phyloP scores from a whole-genome alignment of 2,329 filamentous ascomycete genomes.

The Aspergillus melleus region DNA sequence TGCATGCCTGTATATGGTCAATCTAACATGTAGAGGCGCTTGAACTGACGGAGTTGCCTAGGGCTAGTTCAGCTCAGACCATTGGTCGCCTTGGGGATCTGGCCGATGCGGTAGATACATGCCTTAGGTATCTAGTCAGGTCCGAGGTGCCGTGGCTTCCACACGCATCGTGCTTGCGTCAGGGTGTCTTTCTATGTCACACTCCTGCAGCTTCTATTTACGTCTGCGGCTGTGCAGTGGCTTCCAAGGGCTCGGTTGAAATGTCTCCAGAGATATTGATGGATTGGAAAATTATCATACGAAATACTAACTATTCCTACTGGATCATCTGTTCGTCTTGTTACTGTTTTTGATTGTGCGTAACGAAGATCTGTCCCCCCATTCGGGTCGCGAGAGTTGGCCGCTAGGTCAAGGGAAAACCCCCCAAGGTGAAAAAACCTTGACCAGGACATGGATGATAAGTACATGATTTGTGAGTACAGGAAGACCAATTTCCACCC shows the following conservation, averaged over 20 bases:
- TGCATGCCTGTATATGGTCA: too few relatives aligned
- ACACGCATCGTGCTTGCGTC: not conserved
- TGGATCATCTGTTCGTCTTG: not conserved
- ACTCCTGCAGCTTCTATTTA: too few relatives aligned
- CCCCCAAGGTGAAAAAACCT: slow-evolving; percentile 17
- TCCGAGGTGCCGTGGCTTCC: not conserved
- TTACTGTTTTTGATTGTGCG: not conserved
- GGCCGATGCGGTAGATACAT: not conserved
- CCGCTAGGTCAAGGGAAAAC: slow-evolving; percentile 18
- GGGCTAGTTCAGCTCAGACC: too few relatives aligned
- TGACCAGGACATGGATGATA: slow-evolving; percentile 10
- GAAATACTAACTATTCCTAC: not conserved
- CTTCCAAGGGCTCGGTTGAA: too few relatives aligned
- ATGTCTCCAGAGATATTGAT: not conserved
- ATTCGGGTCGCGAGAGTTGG: slow-evolving; percentile 14
- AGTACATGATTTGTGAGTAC: not conserved
- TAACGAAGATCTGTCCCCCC: slow-evolving; percentile 10
- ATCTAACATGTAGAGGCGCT: too few relatives aligned
- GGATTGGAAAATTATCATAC: not conserved
- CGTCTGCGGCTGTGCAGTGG: too few relatives aligned
- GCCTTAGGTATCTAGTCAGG: not conserved
- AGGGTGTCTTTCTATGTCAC: not conserved
- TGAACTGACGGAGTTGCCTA: too few relatives aligned
- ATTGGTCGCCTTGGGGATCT: too few relatives aligned
- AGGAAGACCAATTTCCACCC: slow-evolving; percentile 1